A percentile compares a stretch with the other conserved stretches of the same genome.
Conservation (phyloP, 768 basidiomycete genomes). For the Pleurotus platypus region DNA sequence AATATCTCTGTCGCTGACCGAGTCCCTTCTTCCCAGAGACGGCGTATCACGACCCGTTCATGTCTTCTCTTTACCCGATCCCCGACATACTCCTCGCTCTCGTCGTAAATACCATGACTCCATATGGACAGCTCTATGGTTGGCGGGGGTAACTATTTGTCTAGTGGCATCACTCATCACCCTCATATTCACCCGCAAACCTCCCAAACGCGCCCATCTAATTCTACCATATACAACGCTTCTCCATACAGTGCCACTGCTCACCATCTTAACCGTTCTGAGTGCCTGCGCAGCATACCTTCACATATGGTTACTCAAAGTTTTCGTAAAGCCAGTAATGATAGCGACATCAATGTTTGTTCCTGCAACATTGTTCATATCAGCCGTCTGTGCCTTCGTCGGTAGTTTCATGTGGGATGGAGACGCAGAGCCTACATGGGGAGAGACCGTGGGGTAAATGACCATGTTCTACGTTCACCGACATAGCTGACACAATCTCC, state of each 20-base stretch:
- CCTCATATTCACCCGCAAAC: conserved; percentile 53
- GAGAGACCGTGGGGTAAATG: conserved; percentile 74
- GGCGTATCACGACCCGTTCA: conserved; percentile 60
- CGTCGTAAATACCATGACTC: conserved; percentile 75
- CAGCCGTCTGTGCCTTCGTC: conserved; percentile 76
- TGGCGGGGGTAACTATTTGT: conserved; percentile 53
- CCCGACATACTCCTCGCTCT: conserved; percentile 57
- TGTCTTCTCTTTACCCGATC: conserved; percentile 77
- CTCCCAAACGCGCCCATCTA: conserved; percentile 28
- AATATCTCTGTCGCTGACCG: conserved; percentile 67
- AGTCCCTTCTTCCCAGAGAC: conserved; percentile 76
- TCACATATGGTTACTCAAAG: conserved; percentile 71
- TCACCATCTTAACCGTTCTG: conserved; percentile 66
- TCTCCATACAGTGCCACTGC: conserved; percentile 72
- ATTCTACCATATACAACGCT: conserved; percentile 65
- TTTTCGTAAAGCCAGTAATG: conserved; percentile 85
- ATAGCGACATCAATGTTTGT: conserved; percentile 73
- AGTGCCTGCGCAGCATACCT: conserved; percentile 71
- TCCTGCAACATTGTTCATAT: conserved; percentile 69
- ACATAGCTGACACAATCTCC: not conserved
- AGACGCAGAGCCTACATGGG: conserved; percentile 65
- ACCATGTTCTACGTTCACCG: not conserved
- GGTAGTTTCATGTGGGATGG: conserved; percentile 69
- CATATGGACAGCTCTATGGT: conserved; percentile 68
- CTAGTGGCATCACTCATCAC: conserved; percentile 62